Conservation (phyloP, 2,329 filamentous ascomycete genomes). For the Onygena corvina region DNA sequence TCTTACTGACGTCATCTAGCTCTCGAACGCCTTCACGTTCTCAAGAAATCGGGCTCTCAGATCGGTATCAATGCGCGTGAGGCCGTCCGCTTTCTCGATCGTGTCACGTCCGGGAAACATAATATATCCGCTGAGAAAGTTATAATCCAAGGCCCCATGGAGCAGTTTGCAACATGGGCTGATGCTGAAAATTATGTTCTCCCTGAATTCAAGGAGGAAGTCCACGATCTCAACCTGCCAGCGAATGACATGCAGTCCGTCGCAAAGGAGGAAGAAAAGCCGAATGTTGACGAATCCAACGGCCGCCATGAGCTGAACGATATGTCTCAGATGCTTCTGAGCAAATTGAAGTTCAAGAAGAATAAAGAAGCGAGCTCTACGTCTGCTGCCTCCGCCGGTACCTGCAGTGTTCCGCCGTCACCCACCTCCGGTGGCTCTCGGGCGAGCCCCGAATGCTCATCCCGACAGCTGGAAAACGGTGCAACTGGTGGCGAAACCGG, state of each 20-base stretch:
- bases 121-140: slow-evolving; percentile 33
- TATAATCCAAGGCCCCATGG: slow-evolving; percentile 38
- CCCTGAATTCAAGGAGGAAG: slow-evolving; percentile 34
- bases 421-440: slow-evolving; percentile 35
- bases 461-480: slow-evolving; percentile 21
- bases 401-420: slow-evolving; percentile 33
- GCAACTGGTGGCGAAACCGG: slow-evolving; percentile 18
- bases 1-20: slow-evolving; percentile 23
- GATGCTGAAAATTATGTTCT: slow-evolving; percentile 37
- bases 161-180: slow-evolving; percentile 37
- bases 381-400: slow-evolving; percentile 33
- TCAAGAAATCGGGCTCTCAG: slow-evolving; percentile 36
- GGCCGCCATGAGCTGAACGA: slow-evolving; percentile 23
- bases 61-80: slow-evolving; percentile 41
- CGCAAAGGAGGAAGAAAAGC: slow-evolving; percentile 8
- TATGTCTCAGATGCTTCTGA: slow-evolving; percentile 38
- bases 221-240: slow-evolving; percentile 11
- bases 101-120: slow-evolving; percentile 38
- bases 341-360: slow-evolving; percentile 38
- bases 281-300: not conserved
- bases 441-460: slow-evolving; percentile 34
- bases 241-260: slow-evolving; percentile 8
- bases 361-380: slow-evolving; percentile 30
- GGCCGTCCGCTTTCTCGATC: slow-evolving; percentile 41
- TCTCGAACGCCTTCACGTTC: slow-evolving; percentile 35